Percentiles rank a stretch among this genome's conserved stretches.
Evolutionary conservation across 2,329 filamentous ascomycete species (phyloP).

Genomic region (Colletotrichum sp.): DNA sequence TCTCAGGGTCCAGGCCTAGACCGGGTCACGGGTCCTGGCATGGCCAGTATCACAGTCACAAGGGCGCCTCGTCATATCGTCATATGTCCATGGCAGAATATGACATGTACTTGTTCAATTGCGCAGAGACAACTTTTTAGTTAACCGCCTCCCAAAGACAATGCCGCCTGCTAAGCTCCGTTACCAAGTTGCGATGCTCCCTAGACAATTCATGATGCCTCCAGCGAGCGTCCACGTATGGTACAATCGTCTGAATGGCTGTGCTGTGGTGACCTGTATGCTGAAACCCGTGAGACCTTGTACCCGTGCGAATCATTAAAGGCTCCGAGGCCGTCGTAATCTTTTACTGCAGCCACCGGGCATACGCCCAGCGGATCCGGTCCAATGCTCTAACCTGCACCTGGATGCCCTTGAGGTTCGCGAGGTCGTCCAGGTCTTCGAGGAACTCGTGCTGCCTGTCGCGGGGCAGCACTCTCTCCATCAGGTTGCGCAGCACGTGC

Average conservation of each 20-base stretch:
- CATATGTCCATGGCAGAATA: background rate
- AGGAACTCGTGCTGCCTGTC: conserved; percentile 84
- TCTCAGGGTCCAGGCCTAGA: conserved; percentile 4
- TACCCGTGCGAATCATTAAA: conserved; percentile 20
- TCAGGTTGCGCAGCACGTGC: conserved; percentile 77
- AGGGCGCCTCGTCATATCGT: background rate
- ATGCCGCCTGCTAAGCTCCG: conserved; percentile 21
- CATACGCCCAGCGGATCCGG: conserved; percentile 90
- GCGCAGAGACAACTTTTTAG: conserved; percentile 13
- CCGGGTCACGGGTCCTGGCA: background rate
- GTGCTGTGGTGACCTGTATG: conserved; percentile 18
- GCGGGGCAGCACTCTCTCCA: conserved; percentile 70
- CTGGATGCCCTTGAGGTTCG: conserved; percentile 80
- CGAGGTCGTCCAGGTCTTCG: conserved; percentile 85
- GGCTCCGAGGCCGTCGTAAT: background rate
- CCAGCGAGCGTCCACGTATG: conserved; percentile 8
- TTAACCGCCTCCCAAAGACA: conserved; percentile 10
- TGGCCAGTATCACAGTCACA: background rate
- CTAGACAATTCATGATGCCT: conserved; percentile 15
- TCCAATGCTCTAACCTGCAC: conserved; percentile 81
- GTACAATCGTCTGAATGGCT: conserved; percentile 8
- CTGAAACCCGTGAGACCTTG: conserved; percentile 14
- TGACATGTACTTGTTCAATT: background rate
- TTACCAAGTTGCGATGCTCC: conserved; percentile 16
- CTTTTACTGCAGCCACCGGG: conserved; percentile 66